Percentiles rank a stretch among this genome's conserved stretches.
Conservation (phyloP, 129 eudicot species). For the Ambrosia trifida region DNA sequence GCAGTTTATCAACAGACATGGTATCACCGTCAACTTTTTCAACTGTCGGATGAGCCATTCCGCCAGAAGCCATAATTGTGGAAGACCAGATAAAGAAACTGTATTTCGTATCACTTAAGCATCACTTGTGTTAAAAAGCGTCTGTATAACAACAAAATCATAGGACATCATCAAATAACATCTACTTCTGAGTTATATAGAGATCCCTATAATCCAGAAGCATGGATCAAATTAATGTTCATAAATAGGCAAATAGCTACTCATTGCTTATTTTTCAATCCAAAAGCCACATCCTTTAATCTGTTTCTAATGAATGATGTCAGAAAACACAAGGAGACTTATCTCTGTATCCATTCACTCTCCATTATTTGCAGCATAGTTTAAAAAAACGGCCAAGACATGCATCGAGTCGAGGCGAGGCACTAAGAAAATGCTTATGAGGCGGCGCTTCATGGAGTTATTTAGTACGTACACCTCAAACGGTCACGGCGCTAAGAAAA, state of each 20-base stretch:
- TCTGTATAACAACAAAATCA: slow-evolving; percentile 23
- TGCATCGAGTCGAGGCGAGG: too few species aligned
- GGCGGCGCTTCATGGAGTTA: too few species aligned
- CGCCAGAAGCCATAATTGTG: slow-evolving; percentile 40
- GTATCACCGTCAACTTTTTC: slow-evolving; percentile 38
- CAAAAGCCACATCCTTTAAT: neutral
- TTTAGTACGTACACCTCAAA: too few species aligned
- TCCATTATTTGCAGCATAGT: neutral
- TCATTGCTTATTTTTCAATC: slow-evolving; percentile 18
- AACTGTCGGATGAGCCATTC: slow-evolving; percentile 29
- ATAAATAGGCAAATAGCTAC: slow-evolving; percentile 16
- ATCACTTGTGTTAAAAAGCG: slow-evolving; percentile 16
- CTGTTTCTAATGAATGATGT: neutral
- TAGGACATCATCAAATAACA: neutral
- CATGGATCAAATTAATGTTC: neutral
- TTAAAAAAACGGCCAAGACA: neutral
- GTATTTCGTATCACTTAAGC: slow-evolving; percentile 16
- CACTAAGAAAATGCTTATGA: too few species aligned
- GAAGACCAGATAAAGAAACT: slow-evolving; percentile 2
- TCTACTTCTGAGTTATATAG: slow-evolving; percentile 3
- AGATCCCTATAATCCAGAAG: neutral
- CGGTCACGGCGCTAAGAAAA: too few species aligned
- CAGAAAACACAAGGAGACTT: too few species aligned
- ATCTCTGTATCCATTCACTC: neutral
- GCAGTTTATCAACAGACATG: slow-evolving; percentile 70